Evolutionary conservation across 2,329 filamentous ascomycete genomes (phyloP).

Genomic region (Fusarium multiceps): DNA sequence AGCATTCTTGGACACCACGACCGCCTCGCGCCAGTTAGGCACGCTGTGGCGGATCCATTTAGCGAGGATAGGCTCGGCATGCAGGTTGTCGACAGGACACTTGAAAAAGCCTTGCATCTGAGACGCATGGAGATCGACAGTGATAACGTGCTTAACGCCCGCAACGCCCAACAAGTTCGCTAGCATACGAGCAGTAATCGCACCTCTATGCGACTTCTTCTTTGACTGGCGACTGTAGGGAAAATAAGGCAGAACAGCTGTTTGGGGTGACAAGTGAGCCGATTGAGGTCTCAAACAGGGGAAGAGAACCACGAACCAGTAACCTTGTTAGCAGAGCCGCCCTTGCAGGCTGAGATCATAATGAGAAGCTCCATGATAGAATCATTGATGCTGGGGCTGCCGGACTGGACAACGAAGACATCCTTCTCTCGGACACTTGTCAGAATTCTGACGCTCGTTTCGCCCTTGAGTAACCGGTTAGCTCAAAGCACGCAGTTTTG

Average conservation of each 20-base stretch:
- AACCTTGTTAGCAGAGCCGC: constrained; percentile 94
- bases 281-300: constrained; percentile 26
- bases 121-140: constrained; percentile 94
- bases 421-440: constrained; percentile 94
- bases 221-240: constrained; percentile 99
- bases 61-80: constrained; percentile 93
- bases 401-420: constrained; percentile 98
- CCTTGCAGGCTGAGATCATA: constrained; percentile 99
- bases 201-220: constrained; percentile 96
- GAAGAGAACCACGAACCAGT: constrained; percentile 73
- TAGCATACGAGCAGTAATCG: constrained; percentile 96
- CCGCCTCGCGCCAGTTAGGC: constrained; percentile 86
- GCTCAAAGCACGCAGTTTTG: constrained; percentile 24
- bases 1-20: constrained; percentile 98
- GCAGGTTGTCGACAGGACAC: constrained; percentile 96
- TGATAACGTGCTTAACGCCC: constrained; percentile 97
- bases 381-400: constrained; percentile 96
- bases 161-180: constrained; percentile 94
- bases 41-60: constrained; percentile 95
- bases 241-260: constrained; percentile 92
- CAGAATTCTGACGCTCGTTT: constrained; percentile 76
- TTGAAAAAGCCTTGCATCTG: constrained; percentile 99
- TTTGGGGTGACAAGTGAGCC: constrained; percentile 29
- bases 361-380: constrained; percentile 99
- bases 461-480: constrained; percentile 61